phyloP scores from a whole-genome alignment of 345 rosid genomes.

The Microcos paniculata region DNA sequence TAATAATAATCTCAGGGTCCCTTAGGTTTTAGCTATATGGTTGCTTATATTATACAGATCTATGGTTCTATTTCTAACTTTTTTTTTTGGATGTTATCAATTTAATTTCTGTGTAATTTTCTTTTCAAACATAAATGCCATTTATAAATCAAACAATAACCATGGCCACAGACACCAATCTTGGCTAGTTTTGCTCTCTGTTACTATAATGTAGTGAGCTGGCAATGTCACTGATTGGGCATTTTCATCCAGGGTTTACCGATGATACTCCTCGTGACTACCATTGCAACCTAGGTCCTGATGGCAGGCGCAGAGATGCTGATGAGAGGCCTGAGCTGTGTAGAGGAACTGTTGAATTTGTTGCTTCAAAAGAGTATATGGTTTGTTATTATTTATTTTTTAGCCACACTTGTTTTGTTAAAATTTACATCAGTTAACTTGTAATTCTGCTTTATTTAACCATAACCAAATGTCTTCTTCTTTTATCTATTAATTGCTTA shows the following conservation, averaged over 20 bases:
- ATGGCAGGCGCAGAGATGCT: constrained; percentile 93
- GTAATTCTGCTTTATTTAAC: not conserved
- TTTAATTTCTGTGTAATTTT: not conserved
- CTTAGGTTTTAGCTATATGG: not conserved
- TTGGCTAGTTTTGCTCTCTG: constrained; percentile 1
- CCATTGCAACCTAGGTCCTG: constrained; percentile 86
- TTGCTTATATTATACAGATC: not conserved
- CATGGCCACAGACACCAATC: constrained; percentile 1
- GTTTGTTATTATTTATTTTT: constrained; percentile 36
- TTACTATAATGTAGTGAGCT: not conserved
- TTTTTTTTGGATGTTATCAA: not conserved
- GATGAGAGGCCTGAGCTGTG: constrained; percentile 97
- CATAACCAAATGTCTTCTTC: not conserved
- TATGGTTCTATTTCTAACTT: not conserved
- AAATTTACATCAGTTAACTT: not conserved
- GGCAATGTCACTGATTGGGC: not conserved
- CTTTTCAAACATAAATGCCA: constrained; percentile 10
- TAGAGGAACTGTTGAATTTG: constrained; percentile 93
- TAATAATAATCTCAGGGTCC: not conserved
- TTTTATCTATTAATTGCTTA: not conserved
- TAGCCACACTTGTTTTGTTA: not conserved
- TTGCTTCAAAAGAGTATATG: constrained; percentile 91
- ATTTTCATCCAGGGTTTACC: constrained; percentile 58
- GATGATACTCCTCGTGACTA: constrained; percentile 87
- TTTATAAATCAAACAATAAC: not conserved